A percentile compares a stretch with the other conserved stretches of the same genome.
Conservation (phyloP, 176 grass and related monocot genomes). For the Aegilops sharonensis region DNA sequence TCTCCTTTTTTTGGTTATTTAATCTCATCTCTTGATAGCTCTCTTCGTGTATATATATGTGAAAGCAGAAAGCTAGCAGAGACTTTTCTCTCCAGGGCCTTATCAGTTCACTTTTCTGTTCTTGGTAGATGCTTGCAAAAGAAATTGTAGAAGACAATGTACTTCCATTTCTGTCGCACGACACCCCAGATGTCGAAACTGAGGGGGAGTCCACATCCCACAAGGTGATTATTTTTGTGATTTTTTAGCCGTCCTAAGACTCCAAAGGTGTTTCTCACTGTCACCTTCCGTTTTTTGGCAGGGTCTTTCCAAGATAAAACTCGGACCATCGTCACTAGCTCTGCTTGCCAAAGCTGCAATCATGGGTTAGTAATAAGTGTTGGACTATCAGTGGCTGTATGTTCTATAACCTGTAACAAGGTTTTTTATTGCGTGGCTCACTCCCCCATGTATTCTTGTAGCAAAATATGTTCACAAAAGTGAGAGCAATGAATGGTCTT, state of each 20-base stretch:
- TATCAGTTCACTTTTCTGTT: conserved; percentile 12
- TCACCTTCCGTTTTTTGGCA: conserved; percentile 33
- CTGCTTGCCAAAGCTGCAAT: conserved; percentile 82
- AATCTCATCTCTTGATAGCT: background rate
- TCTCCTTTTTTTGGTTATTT: background rate
- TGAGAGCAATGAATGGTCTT: conserved; percentile 62
- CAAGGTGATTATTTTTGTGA: conserved; percentile 45
- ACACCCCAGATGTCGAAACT: conserved; percentile 56
- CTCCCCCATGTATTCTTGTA: conserved; percentile 42
- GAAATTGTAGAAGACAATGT: conserved; percentile 85
- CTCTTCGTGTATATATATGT: conserved; percentile 1
- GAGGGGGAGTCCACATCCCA: conserved; percentile 54
- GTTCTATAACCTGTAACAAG: background rate
- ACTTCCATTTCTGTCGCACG: conserved; percentile 75
- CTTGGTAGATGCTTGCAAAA: conserved; percentile 89
- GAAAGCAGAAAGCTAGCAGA: conserved; percentile 10
- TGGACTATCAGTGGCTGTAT: background rate
- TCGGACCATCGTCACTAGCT: conserved; percentile 68
- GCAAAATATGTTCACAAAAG: conserved; percentile 85
- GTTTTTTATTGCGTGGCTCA: conserved; percentile 33
- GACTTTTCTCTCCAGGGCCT: conserved; percentile 23
- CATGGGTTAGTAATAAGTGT: conserved; percentile 59
- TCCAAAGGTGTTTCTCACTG: conserved; percentile 12
- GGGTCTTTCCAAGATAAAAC: conserved; percentile 80
- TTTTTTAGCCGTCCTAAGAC: background rate